phyloP scores from a whole-genome alignment of 2,329 filamentous ascomycete genomes.

The Penicillium sp. region DNA sequence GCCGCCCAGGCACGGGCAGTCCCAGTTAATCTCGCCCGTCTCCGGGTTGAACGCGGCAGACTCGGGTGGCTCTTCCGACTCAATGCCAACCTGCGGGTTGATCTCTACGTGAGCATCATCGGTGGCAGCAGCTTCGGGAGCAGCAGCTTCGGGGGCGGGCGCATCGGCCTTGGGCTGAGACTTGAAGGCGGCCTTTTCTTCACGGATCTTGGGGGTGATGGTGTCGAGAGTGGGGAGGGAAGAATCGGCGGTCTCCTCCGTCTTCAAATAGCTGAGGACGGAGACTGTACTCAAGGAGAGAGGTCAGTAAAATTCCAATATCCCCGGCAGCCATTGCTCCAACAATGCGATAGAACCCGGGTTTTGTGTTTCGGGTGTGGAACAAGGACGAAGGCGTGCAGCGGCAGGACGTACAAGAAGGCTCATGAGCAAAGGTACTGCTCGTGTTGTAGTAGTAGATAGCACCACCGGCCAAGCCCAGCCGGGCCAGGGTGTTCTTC shows the following conservation, averaged over 20 bases:
- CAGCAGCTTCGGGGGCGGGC: slow-evolving; percentile 1
- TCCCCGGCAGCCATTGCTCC: slow-evolving; percentile 3
- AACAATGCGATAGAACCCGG: slow-evolving; percentile 8
- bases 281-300: slow-evolving; percentile 32
- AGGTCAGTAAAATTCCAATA: slow-evolving; percentile 14
- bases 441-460: slow-evolving; percentile 96
- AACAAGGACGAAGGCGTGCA: slow-evolving; percentile 15
- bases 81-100: slow-evolving; percentile 4
- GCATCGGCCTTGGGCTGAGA: slow-evolving; percentile 20
- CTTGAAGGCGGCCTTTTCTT: slow-evolving; percentile 30
- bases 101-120: background rate
- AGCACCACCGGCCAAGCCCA: slow-evolving; percentile 72
- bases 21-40: slow-evolving; percentile 99
- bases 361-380: slow-evolving; percentile 9
- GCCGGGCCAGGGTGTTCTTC: slow-evolving; percentile 74
- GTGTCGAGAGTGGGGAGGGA: slow-evolving; percentile 67
- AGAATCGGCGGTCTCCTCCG: slow-evolving; percentile 44
- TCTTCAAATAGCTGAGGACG: slow-evolving; percentile 29
- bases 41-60: slow-evolving; percentile 97
- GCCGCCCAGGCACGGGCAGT: slow-evolving; percentile 93
- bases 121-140: slow-evolving; percentile 10
- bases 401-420: slow-evolving; percentile 62
- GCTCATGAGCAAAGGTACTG: slow-evolving; percentile 81
- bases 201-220: slow-evolving; percentile 59
- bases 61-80: slow-evolving; percentile 74